Percentiles rank a stretch among this genome's conserved stretches.
These are phyloP conservation scores for Tolypocladium album DNA, from an alignment of 2,329 filamentous ascomycete species.

Conservation along the genomic window DNA sequence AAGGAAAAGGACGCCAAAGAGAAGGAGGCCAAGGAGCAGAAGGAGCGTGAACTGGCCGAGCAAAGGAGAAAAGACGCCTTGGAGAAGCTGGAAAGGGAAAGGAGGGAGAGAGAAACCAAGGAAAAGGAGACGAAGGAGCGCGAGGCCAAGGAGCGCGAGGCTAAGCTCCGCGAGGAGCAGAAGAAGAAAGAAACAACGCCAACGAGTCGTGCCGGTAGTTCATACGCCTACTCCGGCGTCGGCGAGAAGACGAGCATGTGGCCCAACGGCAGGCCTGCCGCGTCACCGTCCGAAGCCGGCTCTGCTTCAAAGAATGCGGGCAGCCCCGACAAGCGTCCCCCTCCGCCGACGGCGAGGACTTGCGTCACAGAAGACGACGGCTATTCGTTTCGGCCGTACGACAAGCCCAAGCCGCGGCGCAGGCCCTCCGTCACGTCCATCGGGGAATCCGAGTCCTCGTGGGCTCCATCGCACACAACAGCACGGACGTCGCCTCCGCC, in stretches of 20 bases:
- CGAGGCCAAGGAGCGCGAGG: not conserved
- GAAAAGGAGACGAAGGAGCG: slow-evolving; percentile 19
- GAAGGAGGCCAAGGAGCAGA: slow-evolving; percentile 24
- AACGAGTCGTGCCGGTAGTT: slow-evolving; percentile 31
- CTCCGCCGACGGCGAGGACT: slow-evolving; percentile 42
- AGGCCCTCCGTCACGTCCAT: slow-evolving; percentile 59
- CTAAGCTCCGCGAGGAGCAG: slow-evolving; percentile 11
- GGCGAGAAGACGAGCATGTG: slow-evolving; percentile 63
- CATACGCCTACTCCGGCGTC: slow-evolving; percentile 54
- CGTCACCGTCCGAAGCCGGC: slow-evolving; percentile 18
- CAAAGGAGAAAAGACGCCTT: slow-evolving; percentile 18
- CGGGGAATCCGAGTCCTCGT: slow-evolving; percentile 71
- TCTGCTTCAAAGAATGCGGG: slow-evolving; percentile 13
- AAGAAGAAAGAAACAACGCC: slow-evolving; percentile 19
- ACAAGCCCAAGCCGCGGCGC: slow-evolving; percentile 48
- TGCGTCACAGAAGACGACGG: slow-evolving; percentile 53
- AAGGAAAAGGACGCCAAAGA: slow-evolving; percentile 24
- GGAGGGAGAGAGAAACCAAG: slow-evolving; percentile 17
- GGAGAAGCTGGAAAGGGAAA: slow-evolving; percentile 1
- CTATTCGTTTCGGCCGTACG: slow-evolving; percentile 70
- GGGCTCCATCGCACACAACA: slow-evolving; percentile 75
- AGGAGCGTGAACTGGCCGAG: slow-evolving; percentile 19
- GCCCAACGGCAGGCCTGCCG: slow-evolving; percentile 48
- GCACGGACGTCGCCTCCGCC: slow-evolving; percentile 74
- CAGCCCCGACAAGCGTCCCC: slow-evolving; percentile 28